These are phyloP conservation scores for Turnera subulata DNA, from an alignment of 345 rosid genomes.

Conservation along the genomic window DNA sequence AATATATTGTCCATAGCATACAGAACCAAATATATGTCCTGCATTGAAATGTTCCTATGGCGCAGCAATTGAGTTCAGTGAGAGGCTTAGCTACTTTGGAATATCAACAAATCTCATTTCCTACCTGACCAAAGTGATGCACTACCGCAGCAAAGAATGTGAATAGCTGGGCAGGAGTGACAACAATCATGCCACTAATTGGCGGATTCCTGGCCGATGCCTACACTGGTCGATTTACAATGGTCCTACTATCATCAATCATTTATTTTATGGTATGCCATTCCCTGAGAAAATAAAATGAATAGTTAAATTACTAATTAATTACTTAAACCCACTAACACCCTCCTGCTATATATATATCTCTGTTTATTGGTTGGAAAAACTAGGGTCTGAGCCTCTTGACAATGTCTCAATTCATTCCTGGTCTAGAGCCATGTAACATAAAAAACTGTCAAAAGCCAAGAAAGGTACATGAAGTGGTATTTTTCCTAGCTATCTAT, in stretches of 20 bases:
- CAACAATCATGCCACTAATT: conserved; percentile 41
- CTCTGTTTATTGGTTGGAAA: no score
- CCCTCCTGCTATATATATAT: no score
- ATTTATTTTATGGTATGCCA: conserved; percentile 36
- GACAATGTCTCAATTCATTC: conserved; percentile 37
- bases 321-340: neutral
- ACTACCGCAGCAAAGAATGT: conserved; percentile 44
- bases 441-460: conserved; percentile 16
- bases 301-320: no score
- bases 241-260: conserved; percentile 36
- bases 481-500: conserved; percentile 42
- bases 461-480: conserved; percentile 37
- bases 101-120: conserved; percentile 36
- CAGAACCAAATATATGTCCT: no score
- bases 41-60: neutral
- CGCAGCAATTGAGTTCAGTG: conserved; percentile 54
- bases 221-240: conserved; percentile 39
- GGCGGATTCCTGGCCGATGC: conserved; percentile 51
- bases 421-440: conserved; percentile 28
- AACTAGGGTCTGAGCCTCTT: conserved; percentile 40
- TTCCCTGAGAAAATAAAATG: no score
- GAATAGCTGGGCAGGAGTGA: conserved; percentile 52
- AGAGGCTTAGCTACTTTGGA: conserved; percentile 44
- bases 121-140: conserved; percentile 39
- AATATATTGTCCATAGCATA: no score